A percentile compares a stretch with the other conserved stretches of the same genome.
Conservation (phyloP, 2,329 filamentous ascomycete genomes). For the Sporothrix luriei region DNA sequence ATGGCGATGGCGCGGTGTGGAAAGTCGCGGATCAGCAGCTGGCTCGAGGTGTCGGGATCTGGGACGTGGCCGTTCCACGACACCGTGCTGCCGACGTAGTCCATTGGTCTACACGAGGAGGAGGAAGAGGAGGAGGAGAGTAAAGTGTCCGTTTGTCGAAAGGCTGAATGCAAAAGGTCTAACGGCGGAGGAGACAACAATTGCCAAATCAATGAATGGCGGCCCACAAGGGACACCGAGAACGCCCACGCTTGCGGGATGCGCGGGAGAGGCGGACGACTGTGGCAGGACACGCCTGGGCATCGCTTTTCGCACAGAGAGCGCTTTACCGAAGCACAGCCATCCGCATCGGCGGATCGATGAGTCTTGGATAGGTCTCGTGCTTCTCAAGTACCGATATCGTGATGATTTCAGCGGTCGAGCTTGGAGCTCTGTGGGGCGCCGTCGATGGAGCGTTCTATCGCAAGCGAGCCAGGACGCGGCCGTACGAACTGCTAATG, state of each 20-base stretch:
- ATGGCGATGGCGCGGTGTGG: conserved; percentile 87
- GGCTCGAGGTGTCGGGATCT: conserved; percentile 65
- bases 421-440: not conserved
- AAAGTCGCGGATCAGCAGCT: conserved; percentile 81
- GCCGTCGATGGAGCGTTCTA: not conserved
- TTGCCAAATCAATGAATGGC: not conserved
- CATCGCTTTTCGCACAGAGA: conserved; percentile 11
- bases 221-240: not conserved
- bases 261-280: conserved; percentile 1
- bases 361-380: not conserved
- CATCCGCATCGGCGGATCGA: not conserved
- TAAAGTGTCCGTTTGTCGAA: not conserved
- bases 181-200: not conserved
- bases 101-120: conserved; percentile 46
- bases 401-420: not conserved
- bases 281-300: not conserved
- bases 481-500: too few relatives aligned
- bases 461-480: not conserved
- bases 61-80: conserved; percentile 53
- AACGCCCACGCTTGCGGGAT: not conserved
- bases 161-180: not conserved
- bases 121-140: not conserved
- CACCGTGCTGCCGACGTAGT: conserved; percentile 47
- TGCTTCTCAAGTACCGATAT: conserved; percentile 14
- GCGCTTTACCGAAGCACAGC: not conserved